Conservation (phyloP, 129 eudicot species). For the Pittosporum tobira region DNA sequence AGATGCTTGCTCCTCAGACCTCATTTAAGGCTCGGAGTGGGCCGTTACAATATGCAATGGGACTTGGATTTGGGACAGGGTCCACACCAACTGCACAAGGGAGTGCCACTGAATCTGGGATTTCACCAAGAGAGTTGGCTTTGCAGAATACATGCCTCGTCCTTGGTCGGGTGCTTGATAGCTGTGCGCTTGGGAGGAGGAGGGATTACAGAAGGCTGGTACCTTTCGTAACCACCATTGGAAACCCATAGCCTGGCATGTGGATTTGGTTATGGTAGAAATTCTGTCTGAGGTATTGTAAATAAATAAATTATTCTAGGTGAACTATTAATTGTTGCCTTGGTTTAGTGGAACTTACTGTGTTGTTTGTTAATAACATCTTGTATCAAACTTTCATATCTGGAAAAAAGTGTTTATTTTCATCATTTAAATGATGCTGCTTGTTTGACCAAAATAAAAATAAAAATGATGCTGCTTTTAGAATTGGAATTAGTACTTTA, state of each 20-base stretch:
- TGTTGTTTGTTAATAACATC: too few species aligned
- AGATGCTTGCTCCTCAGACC: conserved; percentile 73
- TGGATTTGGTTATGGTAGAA: conserved; percentile 16
- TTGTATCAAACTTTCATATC: not conserved
- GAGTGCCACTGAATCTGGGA: conserved; percentile 44
- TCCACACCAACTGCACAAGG: conserved; percentile 34
- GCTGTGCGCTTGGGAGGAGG: conserved; percentile 86
- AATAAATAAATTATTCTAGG: conserved; percentile 14
- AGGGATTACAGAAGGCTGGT: conserved; percentile 89
- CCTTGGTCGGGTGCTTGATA: conserved; percentile 87
- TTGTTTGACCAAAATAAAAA: too few species aligned
- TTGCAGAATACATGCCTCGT: conserved; percentile 82
- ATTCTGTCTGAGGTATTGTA: conserved; percentile 23
- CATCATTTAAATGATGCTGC: not conserved
- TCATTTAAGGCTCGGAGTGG: conserved; percentile 96
- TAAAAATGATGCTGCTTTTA: too few species aligned
- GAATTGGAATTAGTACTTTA: too few species aligned
- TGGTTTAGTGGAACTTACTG: not conserved
- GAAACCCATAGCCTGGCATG: conserved; percentile 31
- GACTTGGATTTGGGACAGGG: conserved; percentile 55
- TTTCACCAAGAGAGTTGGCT: conserved; percentile 70
- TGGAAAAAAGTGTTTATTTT: not conserved
- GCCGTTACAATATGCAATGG: conserved; percentile 71
- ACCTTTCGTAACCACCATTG: conserved; percentile 70
- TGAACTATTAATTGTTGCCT: too few species aligned